Conservation (phyloP, 176 grass and related monocot genomes). For the Oryza brachyantha region DNA sequence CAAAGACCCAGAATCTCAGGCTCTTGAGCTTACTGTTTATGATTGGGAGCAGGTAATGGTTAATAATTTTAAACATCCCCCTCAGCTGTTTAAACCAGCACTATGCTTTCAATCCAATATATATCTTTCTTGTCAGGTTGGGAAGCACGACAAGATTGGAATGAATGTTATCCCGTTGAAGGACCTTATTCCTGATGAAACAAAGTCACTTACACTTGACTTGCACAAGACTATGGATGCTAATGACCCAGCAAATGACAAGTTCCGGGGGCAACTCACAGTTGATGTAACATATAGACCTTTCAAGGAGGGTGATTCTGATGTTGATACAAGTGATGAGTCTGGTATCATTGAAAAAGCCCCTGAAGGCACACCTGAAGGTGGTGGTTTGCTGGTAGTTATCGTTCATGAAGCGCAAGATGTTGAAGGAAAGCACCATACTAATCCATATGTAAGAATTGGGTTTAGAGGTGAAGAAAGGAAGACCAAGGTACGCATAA, state of each 20-base stretch:
- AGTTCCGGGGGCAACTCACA: conserved; percentile 59
- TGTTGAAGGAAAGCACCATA: conserved; percentile 86
- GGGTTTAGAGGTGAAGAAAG: conserved; percentile 70
- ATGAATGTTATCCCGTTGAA: conserved; percentile 65
- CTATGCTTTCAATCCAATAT: conserved; percentile 4
- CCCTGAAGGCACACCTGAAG: conserved; percentile 64
- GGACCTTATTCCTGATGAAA: conserved; percentile 63
- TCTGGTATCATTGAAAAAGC: conserved; percentile 57
- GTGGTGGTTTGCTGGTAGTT: conserved; percentile 76
- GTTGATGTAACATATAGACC: conserved; percentile 64
- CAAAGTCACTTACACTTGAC: conserved; percentile 67
- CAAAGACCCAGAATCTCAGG: conserved; percentile 72
- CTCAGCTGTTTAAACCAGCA: not conserved
- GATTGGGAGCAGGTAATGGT: conserved; percentile 83
- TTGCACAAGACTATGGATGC: conserved; percentile 73
- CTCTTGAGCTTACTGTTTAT: conserved; percentile 59
- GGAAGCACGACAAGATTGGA: conserved; percentile 78
- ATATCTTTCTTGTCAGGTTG: conserved; percentile 47
- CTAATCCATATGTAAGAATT: conserved; percentile 72
- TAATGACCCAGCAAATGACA: conserved; percentile 71
- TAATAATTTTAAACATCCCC: not conserved
- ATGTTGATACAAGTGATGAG: conserved; percentile 57
- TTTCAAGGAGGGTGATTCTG: conserved; percentile 66
- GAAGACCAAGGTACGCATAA: conserved; percentile 70
- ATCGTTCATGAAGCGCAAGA: conserved; percentile 78